Evolutionary conservation across 2,329 filamentous ascomycete genomes (phyloP).

Genomic region (Fusarium burgessii): DNA sequence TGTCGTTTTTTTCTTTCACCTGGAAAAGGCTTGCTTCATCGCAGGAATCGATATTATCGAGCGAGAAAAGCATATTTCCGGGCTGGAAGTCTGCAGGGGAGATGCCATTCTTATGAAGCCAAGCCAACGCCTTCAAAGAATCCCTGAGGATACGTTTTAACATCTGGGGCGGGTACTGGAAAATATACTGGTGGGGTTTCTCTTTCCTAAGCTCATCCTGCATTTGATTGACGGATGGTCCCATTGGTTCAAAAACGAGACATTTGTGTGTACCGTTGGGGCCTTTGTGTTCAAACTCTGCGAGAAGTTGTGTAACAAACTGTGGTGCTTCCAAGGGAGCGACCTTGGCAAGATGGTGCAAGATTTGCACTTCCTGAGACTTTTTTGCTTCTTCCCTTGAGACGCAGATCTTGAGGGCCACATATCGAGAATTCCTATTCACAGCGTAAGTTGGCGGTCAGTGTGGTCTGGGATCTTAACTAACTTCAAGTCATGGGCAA

Average conservation of each 20-base stretch:
- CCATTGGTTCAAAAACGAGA: slow-evolving; percentile 50
- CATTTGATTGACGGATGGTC: slow-evolving; percentile 40
- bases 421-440: slow-evolving; percentile 2
- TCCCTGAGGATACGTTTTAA: slow-evolving; percentile 15
- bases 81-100: slow-evolving; percentile 17
- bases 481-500: slow-evolving; percentile 50
- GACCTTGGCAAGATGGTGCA: not conserved
- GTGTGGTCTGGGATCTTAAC: slow-evolving; percentile 1
- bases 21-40: not conserved
- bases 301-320: slow-evolving; percentile 48
- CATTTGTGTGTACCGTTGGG: slow-evolving; percentile 51
- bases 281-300: slow-evolving; percentile 47
- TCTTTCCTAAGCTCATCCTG: not conserved
- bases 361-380: slow-evolving; percentile 33
- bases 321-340: fast-evolving
- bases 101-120: slow-evolving; percentile 4
- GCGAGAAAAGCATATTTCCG: not conserved
- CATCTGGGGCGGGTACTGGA: not conserved
- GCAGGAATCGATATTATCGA: not conserved
- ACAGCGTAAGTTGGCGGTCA: not conserved
- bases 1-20: not conserved
- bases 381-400: not conserved
- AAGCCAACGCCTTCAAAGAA: not conserved
- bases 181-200: too few species aligned
- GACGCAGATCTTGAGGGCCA: not conserved